Conservation (phyloP, 2,329 filamentous ascomycete species). For the Lachnellula hyalina region DNA sequence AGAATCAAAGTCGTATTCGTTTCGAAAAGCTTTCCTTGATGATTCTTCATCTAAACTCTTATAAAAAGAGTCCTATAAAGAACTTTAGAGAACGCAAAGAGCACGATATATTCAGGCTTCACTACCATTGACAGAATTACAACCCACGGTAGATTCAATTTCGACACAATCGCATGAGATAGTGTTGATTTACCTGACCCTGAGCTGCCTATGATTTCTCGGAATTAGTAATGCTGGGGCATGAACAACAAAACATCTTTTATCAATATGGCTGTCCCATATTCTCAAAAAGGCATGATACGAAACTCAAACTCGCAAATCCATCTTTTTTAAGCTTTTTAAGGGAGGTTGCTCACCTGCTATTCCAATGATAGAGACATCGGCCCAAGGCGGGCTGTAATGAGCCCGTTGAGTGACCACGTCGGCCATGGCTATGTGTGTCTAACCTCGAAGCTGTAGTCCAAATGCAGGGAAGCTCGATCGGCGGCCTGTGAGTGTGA, state of each 20-base stretch:
- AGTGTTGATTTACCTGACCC: constrained; percentile 93
- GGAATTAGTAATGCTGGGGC: neutral
- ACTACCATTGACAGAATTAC: constrained; percentile 93
- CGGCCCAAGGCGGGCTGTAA: constrained; percentile 92
- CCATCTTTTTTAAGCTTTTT: neutral
- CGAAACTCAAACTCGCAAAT: neutral
- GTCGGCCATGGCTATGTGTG: constrained; percentile 14
- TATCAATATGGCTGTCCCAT: too few species aligned
- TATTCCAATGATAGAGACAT: constrained; percentile 93
- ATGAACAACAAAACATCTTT: too few species aligned
- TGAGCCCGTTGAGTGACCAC: constrained; percentile 46
- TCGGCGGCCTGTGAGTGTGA: too few species aligned
- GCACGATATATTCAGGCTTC: constrained; percentile 29
- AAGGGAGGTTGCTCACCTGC: constrained; percentile 45
- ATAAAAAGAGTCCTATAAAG: constrained; percentile 85
- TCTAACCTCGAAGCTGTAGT: neutral
- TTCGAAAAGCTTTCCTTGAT: constrained; percentile 74
- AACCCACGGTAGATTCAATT: constrained; percentile 92
- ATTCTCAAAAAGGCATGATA: too few species aligned
- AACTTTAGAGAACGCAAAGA: constrained; percentile 1
- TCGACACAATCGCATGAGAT: constrained; percentile 83
- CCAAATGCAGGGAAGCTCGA: neutral
- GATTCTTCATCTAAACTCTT: constrained; percentile 78
- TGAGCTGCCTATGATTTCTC: too few species aligned
- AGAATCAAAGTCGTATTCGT: constrained; percentile 94